Conservation (phyloP, 2,329 filamentous ascomycete genomes). For the Paramyrothecium sp. region DNA sequence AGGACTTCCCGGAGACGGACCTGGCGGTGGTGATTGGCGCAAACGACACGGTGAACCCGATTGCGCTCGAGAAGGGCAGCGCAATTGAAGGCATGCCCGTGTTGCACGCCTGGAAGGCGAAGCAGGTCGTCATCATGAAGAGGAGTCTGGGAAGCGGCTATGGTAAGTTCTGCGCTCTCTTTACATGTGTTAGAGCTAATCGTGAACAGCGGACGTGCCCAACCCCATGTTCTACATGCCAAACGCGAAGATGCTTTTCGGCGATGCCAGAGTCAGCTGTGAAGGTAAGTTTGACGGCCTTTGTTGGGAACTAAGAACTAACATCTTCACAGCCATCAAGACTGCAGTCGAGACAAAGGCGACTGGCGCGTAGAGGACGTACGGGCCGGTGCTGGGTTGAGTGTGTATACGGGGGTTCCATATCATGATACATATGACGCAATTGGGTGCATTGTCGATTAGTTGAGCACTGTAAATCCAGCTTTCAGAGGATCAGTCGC, state of each 20-base stretch:
- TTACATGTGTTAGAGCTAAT: constrained; percentile 13
- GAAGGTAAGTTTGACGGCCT: constrained; percentile 56
- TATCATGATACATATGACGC: too few species aligned
- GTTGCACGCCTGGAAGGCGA: constrained; percentile 89
- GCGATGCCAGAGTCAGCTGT: constrained; percentile 81
- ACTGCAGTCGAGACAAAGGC: constrained; percentile 34
- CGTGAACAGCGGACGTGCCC: constrained; percentile 69
- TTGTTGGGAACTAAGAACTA: constrained; percentile 9
- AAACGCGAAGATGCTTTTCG: constrained; percentile 87
- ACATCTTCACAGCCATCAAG: constrained; percentile 35
- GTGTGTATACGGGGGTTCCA: too few species aligned
- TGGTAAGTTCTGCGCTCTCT: constrained; percentile 47
- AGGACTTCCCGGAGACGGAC: constrained; percentile 84
- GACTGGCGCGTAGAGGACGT: constrained; percentile 11
- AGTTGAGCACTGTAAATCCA: not conserved
- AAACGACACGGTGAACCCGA: constrained; percentile 91
- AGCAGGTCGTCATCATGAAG: constrained; percentile 93
- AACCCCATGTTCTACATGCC: constrained; percentile 96
- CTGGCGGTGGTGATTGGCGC: constrained; percentile 86
- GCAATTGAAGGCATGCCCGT: constrained; percentile 93
- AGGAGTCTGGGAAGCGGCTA: constrained; percentile 85
- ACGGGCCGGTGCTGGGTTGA: too few species aligned
- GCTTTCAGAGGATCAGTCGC: not conserved
- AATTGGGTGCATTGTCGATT: not conserved
- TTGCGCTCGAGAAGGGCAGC: constrained; percentile 78